Evolutionary conservation across 768 basidiomycete genomes (phyloP).

Genomic region (Obba rivulosa): DNA sequence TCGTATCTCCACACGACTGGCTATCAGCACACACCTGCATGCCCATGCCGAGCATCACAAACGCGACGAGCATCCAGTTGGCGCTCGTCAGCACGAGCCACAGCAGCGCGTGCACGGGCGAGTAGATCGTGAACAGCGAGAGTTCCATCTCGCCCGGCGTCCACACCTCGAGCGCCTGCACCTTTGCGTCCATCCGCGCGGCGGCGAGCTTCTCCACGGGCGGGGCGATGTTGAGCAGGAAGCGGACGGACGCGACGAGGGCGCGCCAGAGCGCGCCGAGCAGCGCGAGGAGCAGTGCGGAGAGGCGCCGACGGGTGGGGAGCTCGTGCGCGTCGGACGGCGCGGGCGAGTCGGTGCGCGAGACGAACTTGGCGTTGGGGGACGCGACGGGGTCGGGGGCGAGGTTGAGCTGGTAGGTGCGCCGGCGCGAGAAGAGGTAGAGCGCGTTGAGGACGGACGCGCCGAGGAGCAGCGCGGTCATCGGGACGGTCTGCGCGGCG

Average conservation of each 20-base stretch:
- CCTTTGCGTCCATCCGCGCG: slow-evolving; percentile 23
- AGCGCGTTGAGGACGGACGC: slow-evolving; percentile 55
- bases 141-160: slow-evolving; percentile 67
- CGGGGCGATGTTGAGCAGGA: slow-evolving; percentile 57
- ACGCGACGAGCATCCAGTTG: slow-evolving; percentile 70
- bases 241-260: slow-evolving; percentile 56
- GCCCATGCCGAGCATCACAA: slow-evolving; percentile 64
- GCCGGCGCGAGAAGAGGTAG: slow-evolving; percentile 66
- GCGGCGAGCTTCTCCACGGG: slow-evolving; percentile 23
- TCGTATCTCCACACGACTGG: not conserved
- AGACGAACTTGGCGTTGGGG: slow-evolving; percentile 64
- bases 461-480: slow-evolving; percentile 49
- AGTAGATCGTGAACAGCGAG: slow-evolving; percentile 69
- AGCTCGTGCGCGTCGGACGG: slow-evolving; percentile 33
- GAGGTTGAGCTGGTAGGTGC: slow-evolving; percentile 62
- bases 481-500: slow-evolving; percentile 52
- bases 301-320: slow-evolving; percentile 33
- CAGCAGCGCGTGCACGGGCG: slow-evolving; percentile 66
- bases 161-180: slow-evolving; percentile 83
- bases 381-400: slow-evolving; percentile 63
- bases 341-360: slow-evolving; percentile 18
- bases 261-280: slow-evolving; percentile 38
- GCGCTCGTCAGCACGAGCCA: slow-evolving; percentile 68
- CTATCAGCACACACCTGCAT: slow-evolving; percentile 45
- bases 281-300: slow-evolving; percentile 26